Base-by-base conservation (phyloP, 345 rosid genomes). In the Kandelia obovata region DNA sequence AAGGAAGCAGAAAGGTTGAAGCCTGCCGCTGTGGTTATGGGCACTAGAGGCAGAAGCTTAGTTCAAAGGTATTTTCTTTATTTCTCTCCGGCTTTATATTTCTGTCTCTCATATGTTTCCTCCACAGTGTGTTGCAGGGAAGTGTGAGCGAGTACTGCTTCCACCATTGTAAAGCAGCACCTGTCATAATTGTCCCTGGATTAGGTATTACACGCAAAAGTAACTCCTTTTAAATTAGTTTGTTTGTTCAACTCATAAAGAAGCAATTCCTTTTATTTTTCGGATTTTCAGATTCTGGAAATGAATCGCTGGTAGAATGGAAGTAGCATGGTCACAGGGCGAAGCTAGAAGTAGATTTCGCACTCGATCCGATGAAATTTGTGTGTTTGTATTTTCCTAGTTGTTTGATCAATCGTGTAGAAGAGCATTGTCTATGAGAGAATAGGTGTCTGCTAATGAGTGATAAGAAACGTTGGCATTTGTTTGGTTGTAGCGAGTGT, bases 21-120 rank as follows among this genome's bases (percentile, higher is more conserved):
- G 80, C 98, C 98, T 43, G 98, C 88, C 6, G 98, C 96, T 65
- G 98, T 92, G 15, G 86, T 92, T 8, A 77, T 92, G 90, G 92
- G 96, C 26, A 92, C 92, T 52, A 83, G 96, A 81, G 98, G 98
- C 72, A 83, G 98, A 74, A 71, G 90, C 89, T 58, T 92, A 64
- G 82, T 90, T 34, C 84, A 92, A 78, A 92, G 96, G 96, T 90
- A 64, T 34, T 13, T 15, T 5, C 57, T 62, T 32, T 47, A 52
- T 26, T 30, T 60, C 5, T 23, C 43, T 55, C 67, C 20, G 21
- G 17, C 39, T 13, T 19, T 30, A 17, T 21, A 35, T 53, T 6
- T 67, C 55, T 56, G 10, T 28, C 35, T 53, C 30, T 52, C 5
- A 58, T 43, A 7, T 9, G 62, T 49, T 64, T 68, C 34, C 51